Evolutionary conservation across 768 basidiomycete genomes (phyloP).

Genomic region (Fibroporia radiculosa): DNA sequence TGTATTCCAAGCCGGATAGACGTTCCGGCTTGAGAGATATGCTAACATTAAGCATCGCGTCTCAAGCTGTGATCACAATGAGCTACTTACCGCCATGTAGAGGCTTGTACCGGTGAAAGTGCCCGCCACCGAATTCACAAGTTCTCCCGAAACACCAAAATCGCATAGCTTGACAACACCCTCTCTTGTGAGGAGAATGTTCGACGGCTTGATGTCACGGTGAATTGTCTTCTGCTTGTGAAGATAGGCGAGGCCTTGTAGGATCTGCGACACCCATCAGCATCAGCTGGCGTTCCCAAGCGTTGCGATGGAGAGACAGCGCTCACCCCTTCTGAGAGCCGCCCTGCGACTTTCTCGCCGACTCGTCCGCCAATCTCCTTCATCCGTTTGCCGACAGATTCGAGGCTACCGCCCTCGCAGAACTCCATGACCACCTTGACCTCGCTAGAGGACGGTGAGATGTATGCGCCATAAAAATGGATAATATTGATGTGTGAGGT

Average conservation of each 20-base stretch:
- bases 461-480: constrained; percentile 87
- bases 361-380: constrained; percentile 71
- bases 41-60: constrained; percentile 1
- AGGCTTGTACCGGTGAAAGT: constrained; percentile 98
- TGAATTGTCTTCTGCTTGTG: constrained; percentile 91
- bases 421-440: constrained; percentile 95
- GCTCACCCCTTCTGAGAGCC: constrained; percentile 87
- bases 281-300: constrained; percentile 8
- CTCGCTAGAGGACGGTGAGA: constrained; percentile 80
- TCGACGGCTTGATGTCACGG: constrained; percentile 92
- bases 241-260: constrained; percentile 91
- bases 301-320: constrained; percentile 1
- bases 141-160: constrained; percentile 96
- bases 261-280: constrained; percentile 37
- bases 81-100: constrained; percentile 92
- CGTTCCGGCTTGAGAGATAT: constrained; percentile 68
- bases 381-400: constrained; percentile 80
- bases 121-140: constrained; percentile 84
- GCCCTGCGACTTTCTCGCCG: constrained; percentile 83
- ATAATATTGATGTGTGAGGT: constrained; percentile 85
- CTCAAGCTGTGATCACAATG: constrained; percentile 1
- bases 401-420: constrained; percentile 83
- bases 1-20: constrained; percentile 86
- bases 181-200: constrained; percentile 81
- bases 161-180: constrained; percentile 91